Percentiles rank a stretch among this genome's conserved stretches.
phyloP scores from a whole-genome alignment of 106 monocot species.

The Dendrobium catenatum region DNA sequence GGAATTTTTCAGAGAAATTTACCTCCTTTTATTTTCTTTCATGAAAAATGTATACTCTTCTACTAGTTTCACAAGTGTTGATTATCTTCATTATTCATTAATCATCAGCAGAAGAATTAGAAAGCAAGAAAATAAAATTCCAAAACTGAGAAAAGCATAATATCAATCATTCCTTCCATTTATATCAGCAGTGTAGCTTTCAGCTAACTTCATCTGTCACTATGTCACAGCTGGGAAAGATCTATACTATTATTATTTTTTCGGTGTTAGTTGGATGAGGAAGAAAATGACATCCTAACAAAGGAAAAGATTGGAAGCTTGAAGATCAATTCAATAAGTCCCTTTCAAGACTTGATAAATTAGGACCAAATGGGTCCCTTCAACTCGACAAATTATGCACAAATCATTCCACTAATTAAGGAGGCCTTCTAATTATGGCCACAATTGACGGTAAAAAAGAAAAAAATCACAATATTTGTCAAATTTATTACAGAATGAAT shows the following conservation, averaged over 20 bases:
- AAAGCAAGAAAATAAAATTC: no score
- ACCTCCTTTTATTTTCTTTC: no score
- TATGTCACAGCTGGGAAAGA: not conserved
- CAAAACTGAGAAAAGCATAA: not conserved
- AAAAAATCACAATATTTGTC: not conserved
- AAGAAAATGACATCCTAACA: not conserved
- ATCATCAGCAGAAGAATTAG: not conserved
- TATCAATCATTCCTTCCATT: not conserved
- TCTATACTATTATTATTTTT: not conserved
- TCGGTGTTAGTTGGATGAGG: slow-evolving; percentile 4
- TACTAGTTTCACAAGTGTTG: not conserved
- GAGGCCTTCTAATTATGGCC: not conserved
- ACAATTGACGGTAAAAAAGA: not conserved
- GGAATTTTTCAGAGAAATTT: no score
- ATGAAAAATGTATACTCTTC: not conserved
- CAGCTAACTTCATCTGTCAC: slow-evolving; percentile 2
- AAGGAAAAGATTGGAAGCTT: not conserved
- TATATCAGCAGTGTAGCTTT: slow-evolving; percentile 1
- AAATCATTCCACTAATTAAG: slow-evolving; percentile 8
- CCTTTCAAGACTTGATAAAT: not conserved
- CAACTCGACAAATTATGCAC: not conserved
- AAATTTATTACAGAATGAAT: not conserved
- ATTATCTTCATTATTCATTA: not conserved
- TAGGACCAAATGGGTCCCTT: not conserved
- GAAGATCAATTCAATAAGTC: not conserved